Base-by-base conservation (phyloP, 495 filamentous ascomycete genomes). In the Neurospora sp. region DNA sequence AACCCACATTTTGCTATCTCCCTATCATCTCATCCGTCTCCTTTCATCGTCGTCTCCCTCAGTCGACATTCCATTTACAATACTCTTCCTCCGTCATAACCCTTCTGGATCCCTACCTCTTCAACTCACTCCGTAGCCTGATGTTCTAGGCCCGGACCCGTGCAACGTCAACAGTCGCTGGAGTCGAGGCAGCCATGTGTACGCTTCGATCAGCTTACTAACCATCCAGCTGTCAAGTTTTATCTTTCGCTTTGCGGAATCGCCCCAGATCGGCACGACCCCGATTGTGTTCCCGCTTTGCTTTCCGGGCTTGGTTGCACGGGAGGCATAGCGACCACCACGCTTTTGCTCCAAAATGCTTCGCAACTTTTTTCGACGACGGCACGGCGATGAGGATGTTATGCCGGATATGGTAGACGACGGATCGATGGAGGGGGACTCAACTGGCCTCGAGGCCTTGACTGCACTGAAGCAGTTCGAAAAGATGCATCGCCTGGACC, bases 401-500 rank as follows among this genome's bases (percentile, higher is more conserved):
- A 75, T 81, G 70, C 69, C 53, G 35, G 75, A 76, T 9, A 76
- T 79, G 44, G 45, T 75, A 44, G 77, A 78, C 61, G 71, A 69
- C 39, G 78, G 77, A 22, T 81, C 79, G 68, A 40, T 78, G 40
- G 77, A 79, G 27, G 79, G 76, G 20, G 77, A 77, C 68, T 73
- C 76, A 68, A 75, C 72, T 7, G 79, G 80, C 40, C 59, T 79
- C 70, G 81, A 81, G 48, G 75, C 75, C 40, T 74, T 83, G 16
- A 75, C 78, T 40, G 81, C 81, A 40, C 78, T 85, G 16, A 82
- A 83, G 74, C 76, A 81, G 14, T 85, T 91, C 72, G 88, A 89
- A 74, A 84, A 86, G 70, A 85, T 87, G 71, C 90, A 92, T 72
- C 85, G 87, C 72, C 88, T 91, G 84, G 91, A 93, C 73, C 89